phyloP scores from a whole-genome alignment of 768 basidiomycete genomes.

The Naganishia vishniacii region DNA sequence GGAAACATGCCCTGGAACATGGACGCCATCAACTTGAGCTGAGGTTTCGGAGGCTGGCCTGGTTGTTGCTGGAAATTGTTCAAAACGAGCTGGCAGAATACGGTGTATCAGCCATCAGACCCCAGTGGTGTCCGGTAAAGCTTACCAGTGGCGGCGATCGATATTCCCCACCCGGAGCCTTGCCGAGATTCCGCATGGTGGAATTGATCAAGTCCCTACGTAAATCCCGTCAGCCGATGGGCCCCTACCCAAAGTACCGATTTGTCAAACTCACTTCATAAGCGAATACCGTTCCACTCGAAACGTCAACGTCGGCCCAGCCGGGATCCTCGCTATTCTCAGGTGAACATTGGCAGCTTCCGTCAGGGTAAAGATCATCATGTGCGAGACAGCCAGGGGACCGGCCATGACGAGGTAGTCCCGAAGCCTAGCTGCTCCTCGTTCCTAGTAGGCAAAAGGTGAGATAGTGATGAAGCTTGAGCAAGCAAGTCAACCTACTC shows the following conservation, averaged over 20 bases:
- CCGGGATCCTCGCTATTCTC: conserved; percentile 76
- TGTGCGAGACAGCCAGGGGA: conserved; percentile 79
- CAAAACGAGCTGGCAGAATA: conserved; percentile 83
- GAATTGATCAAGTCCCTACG: conserved; percentile 47
- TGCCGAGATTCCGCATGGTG: conserved; percentile 44
- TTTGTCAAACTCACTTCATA: conserved; percentile 57
- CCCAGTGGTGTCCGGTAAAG: too few species aligned
- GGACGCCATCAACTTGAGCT: conserved; percentile 86
- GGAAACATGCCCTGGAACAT: conserved; percentile 95
- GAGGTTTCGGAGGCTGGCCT: conserved; percentile 63
- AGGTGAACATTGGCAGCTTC: conserved; percentile 60
- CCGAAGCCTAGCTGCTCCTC: conserved; percentile 67
- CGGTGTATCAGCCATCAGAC: too few species aligned
- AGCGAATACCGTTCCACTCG: conserved; percentile 86
- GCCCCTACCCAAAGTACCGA: not conserved
- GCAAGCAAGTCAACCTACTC: too few species aligned
- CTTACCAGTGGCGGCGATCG: conserved; percentile 83
- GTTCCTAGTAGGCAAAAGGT: too few species aligned
- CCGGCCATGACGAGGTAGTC: conserved; percentile 92
- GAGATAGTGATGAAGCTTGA: too few species aligned
- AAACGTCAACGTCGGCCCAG: conserved; percentile 90
- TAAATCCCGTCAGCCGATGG: not conserved
- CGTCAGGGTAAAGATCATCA: conserved; percentile 85
- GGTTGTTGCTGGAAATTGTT: conserved; percentile 56
- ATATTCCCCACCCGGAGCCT: conserved; percentile 54